Percentiles rank a stretch among this genome's conserved stretches.
These are phyloP conservation scores for Mycena vulgaris DNA, from an alignment of 768 basidiomycete species.

Conservation along the genomic window DNA sequence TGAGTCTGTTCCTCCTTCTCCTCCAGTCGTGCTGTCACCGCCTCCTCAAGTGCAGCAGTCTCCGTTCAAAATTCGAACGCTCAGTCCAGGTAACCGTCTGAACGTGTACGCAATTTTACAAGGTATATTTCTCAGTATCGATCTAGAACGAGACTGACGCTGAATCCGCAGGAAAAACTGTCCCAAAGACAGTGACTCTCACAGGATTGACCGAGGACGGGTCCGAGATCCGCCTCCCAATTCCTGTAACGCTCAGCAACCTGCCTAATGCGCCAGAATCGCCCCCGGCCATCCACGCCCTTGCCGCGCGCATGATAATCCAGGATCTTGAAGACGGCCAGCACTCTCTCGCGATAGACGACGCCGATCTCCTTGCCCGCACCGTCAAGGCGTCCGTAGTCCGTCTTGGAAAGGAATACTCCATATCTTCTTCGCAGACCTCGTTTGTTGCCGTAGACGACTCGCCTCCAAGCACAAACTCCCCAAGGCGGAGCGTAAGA, in stretches of 20 bases:
- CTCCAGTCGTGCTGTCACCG: conserved; percentile 14
- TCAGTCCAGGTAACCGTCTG: conserved; percentile 25
- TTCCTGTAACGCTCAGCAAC: conserved; percentile 35
- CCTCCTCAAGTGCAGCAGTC: conserved; percentile 28
- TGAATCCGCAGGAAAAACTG: conserved; percentile 3
- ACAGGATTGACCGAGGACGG: conserved; percentile 25
- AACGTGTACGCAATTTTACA: conserved; percentile 32
- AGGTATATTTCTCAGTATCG: neutral
- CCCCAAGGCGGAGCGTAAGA: neutral
- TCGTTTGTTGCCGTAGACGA: conserved; percentile 39
- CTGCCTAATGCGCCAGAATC: conserved; percentile 30
- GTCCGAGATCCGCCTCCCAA: conserved; percentile 24
- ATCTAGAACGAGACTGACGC: neutral
- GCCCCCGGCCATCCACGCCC: conserved; percentile 32
- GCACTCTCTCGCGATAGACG: conserved; percentile 20
- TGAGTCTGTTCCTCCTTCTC: conserved; percentile 13
- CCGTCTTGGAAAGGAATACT: conserved; percentile 35
- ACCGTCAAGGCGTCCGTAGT: conserved; percentile 33
- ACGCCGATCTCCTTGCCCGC: conserved; percentile 23
- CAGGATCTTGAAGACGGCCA: conserved; percentile 38
- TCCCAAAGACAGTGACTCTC: conserved; percentile 28
- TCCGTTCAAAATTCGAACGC: conserved; percentile 21
- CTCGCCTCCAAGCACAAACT: neutral
- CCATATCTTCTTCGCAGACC: conserved; percentile 30
- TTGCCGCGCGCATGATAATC: conserved; percentile 38